These are phyloP conservation scores for Paramecium sexaurelia DNA, from an alignment of 73 alveolate genomes.

Conservation along the genomic window DNA sequence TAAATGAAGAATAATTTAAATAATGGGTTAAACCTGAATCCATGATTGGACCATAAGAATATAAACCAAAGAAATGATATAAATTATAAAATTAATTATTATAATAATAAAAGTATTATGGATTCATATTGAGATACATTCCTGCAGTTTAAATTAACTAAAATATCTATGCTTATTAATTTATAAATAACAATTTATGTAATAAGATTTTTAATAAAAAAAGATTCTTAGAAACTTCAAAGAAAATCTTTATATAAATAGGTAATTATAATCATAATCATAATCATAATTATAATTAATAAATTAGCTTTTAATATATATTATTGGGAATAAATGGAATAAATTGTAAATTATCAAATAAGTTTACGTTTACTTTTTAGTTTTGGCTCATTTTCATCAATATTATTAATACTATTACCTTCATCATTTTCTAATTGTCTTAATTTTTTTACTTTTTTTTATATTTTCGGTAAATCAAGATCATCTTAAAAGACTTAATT, in stretches of 20 bases:
- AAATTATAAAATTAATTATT: neutral
- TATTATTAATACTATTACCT: neutral
- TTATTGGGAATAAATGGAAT: neutral
- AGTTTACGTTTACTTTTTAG: conserved; percentile 27
- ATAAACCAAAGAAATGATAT: neutral
- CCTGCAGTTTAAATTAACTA: too few species aligned
- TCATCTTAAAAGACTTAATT: neutral
- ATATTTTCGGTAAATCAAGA: neutral
- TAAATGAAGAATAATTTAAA: conserved; percentile 87
- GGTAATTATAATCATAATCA: too few species aligned
- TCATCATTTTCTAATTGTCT: neutral
- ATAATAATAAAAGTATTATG: too few species aligned
- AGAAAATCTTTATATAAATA: too few species aligned
- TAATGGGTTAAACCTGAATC: conserved; percentile 79
- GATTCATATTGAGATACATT: too few species aligned
- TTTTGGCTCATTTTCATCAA: neutral
- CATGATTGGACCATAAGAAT: conserved; percentile 65
- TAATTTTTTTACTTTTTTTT: neutral
- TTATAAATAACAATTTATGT: too few species aligned
- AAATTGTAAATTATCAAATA: neutral
- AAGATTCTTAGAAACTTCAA: neutral
- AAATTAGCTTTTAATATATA: neutral
- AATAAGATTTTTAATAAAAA: neutral
- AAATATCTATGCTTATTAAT: too few species aligned
- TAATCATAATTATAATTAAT: neutral